Percentiles rank a stretch among this genome's conserved stretches.
Evolutionary conservation across 31 red algal species (phyloP).

Genomic region (Odonthalia washingtoniensis): DNA sequence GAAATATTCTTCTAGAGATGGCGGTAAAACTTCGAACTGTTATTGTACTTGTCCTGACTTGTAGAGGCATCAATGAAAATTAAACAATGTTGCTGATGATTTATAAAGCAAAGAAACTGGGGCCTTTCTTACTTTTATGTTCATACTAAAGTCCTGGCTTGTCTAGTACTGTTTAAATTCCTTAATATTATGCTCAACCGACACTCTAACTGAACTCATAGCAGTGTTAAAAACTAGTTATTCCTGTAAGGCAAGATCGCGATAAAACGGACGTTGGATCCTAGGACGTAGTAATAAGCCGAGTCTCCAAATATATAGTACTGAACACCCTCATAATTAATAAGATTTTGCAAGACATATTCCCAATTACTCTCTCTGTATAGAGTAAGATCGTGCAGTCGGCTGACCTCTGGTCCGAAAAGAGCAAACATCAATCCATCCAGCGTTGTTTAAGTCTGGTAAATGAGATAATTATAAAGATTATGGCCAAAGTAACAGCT

Average conservation of each 20-base stretch:
- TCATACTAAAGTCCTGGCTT: conserved; percentile 12
- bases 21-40: neutral
- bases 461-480: neutral
- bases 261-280: neutral
- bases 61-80: neutral
- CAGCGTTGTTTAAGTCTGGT: neutral
- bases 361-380: too few species aligned
- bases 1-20: conserved; percentile 3
- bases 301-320: conserved; percentile 8
- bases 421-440: too few species aligned
- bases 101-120: too few species aligned
- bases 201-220: neutral
- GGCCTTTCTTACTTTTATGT: neutral
- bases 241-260: neutral
- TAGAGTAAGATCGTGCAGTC: too few species aligned
- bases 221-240: neutral
- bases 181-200: neutral
- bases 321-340: neutral
- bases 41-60: neutral
- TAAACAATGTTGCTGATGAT: neutral
- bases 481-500: conserved; percentile 1
- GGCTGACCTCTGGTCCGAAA: too few species aligned
- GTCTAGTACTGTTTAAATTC: conserved; percentile 14
- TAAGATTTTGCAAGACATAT: neutral
- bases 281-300: neutral